phyloP scores from a whole-genome alignment of 2,329 filamentous ascomycete genomes.

The Stachybotrys echinatus region DNA sequence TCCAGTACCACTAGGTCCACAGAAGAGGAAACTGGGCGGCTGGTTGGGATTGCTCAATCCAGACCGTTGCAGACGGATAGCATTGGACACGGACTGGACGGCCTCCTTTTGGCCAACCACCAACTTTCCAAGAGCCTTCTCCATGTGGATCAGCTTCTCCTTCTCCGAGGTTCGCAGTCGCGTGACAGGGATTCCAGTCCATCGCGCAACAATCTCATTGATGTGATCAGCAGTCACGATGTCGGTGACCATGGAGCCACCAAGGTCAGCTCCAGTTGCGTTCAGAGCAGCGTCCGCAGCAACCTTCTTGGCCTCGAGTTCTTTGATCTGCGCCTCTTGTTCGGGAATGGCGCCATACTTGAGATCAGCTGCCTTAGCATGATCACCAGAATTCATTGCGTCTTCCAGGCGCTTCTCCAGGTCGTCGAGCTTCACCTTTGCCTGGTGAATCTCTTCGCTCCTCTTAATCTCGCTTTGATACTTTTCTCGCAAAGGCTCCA shows the following conservation, averaged over 20 bases:
- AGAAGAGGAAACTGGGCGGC: conserved; percentile 97
- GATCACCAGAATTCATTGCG: conserved; percentile 81
- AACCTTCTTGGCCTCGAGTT: conserved; percentile 75
- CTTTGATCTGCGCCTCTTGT: conserved; percentile 72
- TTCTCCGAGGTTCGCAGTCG: conserved; percentile 92
- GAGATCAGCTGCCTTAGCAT: conserved; percentile 83
- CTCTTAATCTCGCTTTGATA: conserved; percentile 91
- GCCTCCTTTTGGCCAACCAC: conserved; percentile 95
- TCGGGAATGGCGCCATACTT: conserved; percentile 98
- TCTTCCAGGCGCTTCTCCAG: conserved; percentile 90
- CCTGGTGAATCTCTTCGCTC: conserved; percentile 86
- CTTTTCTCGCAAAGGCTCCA: conserved; percentile 87
- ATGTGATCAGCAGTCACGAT: conserved; percentile 96
- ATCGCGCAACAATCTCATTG: conserved; percentile 94
- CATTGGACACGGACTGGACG: conserved; percentile 87
- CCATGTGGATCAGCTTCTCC: conserved; percentile 98
- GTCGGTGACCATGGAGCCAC: conserved; percentile 78
- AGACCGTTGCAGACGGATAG: conserved; percentile 90
- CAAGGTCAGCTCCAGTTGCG: conserved; percentile 47
- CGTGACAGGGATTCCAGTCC: conserved; percentile 98
- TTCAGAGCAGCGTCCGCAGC: conserved; percentile 69
- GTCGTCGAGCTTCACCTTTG: conserved; percentile 89
- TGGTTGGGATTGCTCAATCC: conserved; percentile 94
- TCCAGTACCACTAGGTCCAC: conserved; percentile 94
- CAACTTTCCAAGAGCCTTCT: conserved; percentile 73